Evolutionary conservation across 805 yeast genomes (phyloP).

Genomic region (Candida railenensis): DNA sequence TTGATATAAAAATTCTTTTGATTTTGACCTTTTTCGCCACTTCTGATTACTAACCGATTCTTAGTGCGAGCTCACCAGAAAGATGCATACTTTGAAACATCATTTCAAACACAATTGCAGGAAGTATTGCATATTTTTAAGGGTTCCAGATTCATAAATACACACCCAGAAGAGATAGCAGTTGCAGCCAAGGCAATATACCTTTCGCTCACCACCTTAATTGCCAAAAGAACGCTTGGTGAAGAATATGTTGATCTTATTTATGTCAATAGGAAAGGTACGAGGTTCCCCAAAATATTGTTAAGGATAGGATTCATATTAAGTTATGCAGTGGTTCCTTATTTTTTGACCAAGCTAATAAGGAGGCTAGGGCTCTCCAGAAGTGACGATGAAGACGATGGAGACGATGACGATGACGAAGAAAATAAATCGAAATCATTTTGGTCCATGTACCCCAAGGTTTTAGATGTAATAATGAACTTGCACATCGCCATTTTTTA

Average conservation of each 20-base stretch:
- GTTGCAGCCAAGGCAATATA: conserved; percentile 60
- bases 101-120: conserved; percentile 52
- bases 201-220: conserved; percentile 68
- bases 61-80: conserved; percentile 85
- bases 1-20: too few relatives aligned
- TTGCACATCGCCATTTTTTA: conserved; percentile 81
- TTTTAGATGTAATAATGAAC: conserved; percentile 56
- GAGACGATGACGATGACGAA: conserved; percentile 3
- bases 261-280: conserved; percentile 58
- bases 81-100: conserved; percentile 68
- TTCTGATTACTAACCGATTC: not conserved
- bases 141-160: conserved; percentile 65
- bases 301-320: conserved; percentile 59
- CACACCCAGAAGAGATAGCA: conserved; percentile 60
- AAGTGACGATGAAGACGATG: conserved; percentile 3
- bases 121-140: conserved; percentile 55
- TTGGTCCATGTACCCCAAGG: conserved; percentile 31
- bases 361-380: conserved; percentile 12
- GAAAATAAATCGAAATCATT: conserved; percentile 7
- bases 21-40: too few relatives aligned
- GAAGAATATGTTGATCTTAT: conserved; percentile 89
- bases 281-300: conserved; percentile 41
- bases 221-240: conserved; percentile 82
- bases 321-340: conserved; percentile 65
- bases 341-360: conserved; percentile 36